Conservation (phyloP, 1,284 basidiomycete species). For the Waitea zeae region DNA sequence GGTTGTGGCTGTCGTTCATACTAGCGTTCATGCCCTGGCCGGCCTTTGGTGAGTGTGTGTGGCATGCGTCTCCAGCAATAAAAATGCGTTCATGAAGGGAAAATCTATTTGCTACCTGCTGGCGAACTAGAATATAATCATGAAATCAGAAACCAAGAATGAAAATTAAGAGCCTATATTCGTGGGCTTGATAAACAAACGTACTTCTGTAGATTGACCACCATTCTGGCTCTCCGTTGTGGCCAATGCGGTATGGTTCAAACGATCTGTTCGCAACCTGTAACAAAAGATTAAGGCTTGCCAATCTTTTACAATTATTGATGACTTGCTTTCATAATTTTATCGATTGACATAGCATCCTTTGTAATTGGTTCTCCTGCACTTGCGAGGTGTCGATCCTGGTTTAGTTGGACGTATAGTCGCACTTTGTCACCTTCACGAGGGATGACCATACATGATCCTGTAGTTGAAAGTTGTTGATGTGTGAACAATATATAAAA, state of each 20-base stretch:
- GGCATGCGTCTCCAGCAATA: slow-evolving; percentile 70
- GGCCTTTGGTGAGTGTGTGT: slow-evolving; percentile 71
- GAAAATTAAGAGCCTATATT: background rate
- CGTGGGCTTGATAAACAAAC: slow-evolving; percentile 7
- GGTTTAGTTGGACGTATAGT: slow-evolving; percentile 58
- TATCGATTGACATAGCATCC: too few species aligned
- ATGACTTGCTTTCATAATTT: too few species aligned
- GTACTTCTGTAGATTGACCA: slow-evolving; percentile 58
- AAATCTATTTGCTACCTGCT: slow-evolving; percentile 57
- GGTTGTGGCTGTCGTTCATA: slow-evolving; percentile 73
- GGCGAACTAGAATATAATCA: slow-evolving; percentile 55
- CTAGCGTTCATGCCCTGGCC: slow-evolving; percentile 57
- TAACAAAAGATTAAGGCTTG: too few species aligned
- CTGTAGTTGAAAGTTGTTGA: background rate
- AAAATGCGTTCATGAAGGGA: slow-evolving; percentile 56
- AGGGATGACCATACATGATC: slow-evolving; percentile 59
- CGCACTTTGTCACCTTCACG: slow-evolving; percentile 57
- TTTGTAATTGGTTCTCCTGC: too few species aligned
- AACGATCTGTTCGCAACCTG: slow-evolving; percentile 47
- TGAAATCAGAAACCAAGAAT: too few species aligned
- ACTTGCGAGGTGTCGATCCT: slow-evolving; percentile 20
- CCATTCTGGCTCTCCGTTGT: slow-evolving; percentile 50
- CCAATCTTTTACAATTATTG: too few species aligned
- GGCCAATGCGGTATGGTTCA: slow-evolving; percentile 46
- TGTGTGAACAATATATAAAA: background rate